These are phyloP conservation scores for Amylocystis lapponica DNA, from an alignment of 768 basidiomycete species.

Conservation along the genomic window DNA sequence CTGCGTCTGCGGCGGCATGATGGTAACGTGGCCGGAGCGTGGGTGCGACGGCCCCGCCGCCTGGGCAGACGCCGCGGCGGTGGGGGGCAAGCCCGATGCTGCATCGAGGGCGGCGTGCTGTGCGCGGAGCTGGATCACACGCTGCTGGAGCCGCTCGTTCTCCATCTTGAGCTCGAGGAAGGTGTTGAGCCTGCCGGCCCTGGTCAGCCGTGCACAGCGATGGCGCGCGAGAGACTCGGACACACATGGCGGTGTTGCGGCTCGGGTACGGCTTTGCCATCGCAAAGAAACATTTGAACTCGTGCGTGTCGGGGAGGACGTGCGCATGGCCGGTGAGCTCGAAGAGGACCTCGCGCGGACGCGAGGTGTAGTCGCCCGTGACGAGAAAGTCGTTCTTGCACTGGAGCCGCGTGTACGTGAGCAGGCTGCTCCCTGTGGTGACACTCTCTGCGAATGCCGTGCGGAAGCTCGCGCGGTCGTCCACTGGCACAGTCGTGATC, in stretches of 20 bases:
- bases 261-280: conserved; percentile 76
- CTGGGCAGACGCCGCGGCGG: background rate
- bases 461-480: conserved; percentile 46
- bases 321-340: conserved; percentile 67
- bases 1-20: too few relatives aligned
- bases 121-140: conserved; percentile 40
- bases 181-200: conserved; percentile 63
- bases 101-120: conserved; percentile 11
- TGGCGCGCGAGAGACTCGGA: conserved; percentile 5
- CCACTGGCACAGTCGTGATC: conserved; percentile 33
- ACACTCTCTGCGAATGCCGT: conserved; percentile 51
- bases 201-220: background rate
- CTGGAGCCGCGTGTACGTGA: conserved; percentile 56
- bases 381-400: conserved; percentile 33
- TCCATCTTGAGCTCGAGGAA: conserved; percentile 83
- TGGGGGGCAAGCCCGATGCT: background rate
- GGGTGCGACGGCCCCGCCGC: background rate
- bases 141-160: conserved; percentile 73
- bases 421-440: conserved; percentile 42
- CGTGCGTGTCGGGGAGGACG: conserved; percentile 30
- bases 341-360: conserved; percentile 47
- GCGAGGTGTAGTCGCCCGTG: conserved; percentile 17
- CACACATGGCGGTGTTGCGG: conserved; percentile 64
- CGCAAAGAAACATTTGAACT: conserved; percentile 62
- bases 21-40: too few relatives aligned